These are phyloP conservation scores for Komagataella populi DNA, from an alignment of 805 yeast species.

Conservation along the genomic window DNA sequence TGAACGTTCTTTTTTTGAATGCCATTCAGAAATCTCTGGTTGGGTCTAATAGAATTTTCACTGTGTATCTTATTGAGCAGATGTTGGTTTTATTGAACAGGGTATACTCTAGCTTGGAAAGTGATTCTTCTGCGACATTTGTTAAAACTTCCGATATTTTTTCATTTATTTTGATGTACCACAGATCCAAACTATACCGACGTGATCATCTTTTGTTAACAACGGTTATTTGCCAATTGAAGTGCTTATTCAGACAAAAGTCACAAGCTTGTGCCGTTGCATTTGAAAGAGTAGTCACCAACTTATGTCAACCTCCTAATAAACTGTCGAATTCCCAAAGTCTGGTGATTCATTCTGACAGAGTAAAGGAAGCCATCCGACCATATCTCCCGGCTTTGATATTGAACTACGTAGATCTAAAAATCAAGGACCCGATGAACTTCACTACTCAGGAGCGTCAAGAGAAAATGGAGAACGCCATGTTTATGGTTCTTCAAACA, in stretches of 20 bases:
- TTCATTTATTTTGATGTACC: slow-evolving; percentile 50
- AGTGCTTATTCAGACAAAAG: slow-evolving; percentile 20
- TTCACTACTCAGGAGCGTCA: neutral
- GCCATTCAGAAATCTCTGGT: neutral
- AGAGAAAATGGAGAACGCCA: slow-evolving; percentile 35
- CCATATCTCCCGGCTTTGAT: slow-evolving; percentile 48
- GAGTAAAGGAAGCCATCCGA: slow-evolving; percentile 48
- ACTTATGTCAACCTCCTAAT: slow-evolving; percentile 59
- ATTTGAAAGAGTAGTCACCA: slow-evolving; percentile 44
- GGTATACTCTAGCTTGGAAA: slow-evolving; percentile 1
- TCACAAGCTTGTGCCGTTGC: slow-evolving; percentile 1
- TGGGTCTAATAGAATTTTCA: neutral
- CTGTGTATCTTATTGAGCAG: neutral
- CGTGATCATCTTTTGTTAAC: slow-evolving; percentile 57
- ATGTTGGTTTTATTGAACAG: slow-evolving; percentile 6
- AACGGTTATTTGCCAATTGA: slow-evolving; percentile 36
- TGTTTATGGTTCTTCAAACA: slow-evolving; percentile 55
- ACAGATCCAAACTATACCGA: slow-evolving; percentile 54
- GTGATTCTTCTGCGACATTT: slow-evolving; percentile 15
- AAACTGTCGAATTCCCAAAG: slow-evolving; percentile 2
- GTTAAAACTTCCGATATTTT: slow-evolving; percentile 30
- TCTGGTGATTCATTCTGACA: slow-evolving; percentile 38
- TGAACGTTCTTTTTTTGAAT: neutral
- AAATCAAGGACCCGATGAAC: slow-evolving; percentile 16
- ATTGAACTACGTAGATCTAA: slow-evolving; percentile 37